Conservation (phyloP, 306 rosid species). For the Malus asiatica region DNA sequence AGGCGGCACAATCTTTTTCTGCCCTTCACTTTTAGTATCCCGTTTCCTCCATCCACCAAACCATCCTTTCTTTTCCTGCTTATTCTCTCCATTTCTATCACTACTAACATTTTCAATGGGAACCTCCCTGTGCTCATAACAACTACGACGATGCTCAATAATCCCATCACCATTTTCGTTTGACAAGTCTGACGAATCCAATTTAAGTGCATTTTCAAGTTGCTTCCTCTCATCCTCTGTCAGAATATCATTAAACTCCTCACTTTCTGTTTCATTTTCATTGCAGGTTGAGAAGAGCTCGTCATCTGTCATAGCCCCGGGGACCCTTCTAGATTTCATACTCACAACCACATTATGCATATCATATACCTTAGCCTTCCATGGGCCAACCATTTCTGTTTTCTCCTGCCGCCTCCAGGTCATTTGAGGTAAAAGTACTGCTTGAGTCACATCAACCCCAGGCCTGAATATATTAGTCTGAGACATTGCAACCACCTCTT, state of each 20-base stretch:
- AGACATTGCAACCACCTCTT: constrained; percentile 91
- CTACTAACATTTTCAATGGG: constrained; percentile 54
- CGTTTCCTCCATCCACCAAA: constrained; percentile 94
- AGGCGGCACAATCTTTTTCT: constrained; percentile 59
- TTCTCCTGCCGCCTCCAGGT: constrained; percentile 97
- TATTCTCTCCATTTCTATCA: constrained; percentile 53
- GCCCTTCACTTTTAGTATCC: constrained; percentile 52
- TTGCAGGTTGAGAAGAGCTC: constrained; percentile 74
- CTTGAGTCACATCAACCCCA: constrained; percentile 94
- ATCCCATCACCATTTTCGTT: constrained; percentile 57
- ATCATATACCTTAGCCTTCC: constrained; percentile 96
- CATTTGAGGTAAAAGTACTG: constrained; percentile 91
- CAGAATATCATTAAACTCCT: constrained; percentile 69
- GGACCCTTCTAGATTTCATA: constrained; percentile 88
- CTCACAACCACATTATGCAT: constrained; percentile 97
- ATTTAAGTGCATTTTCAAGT: constrained; percentile 76
- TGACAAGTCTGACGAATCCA: constrained; percentile 54
- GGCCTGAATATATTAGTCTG: constrained; percentile 92
- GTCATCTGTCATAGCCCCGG: constrained; percentile 96
- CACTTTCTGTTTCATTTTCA: constrained; percentile 78
- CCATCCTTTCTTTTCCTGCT: constrained; percentile 92
- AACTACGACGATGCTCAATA: constrained; percentile 62
- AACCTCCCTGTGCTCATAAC: constrained; percentile 59
- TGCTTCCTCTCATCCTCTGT: constrained; percentile 91
- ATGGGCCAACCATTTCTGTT: constrained; percentile 73